Percentiles rank a stretch among this genome's conserved stretches.
These are phyloP conservation scores for Aureobasidium zeae DNA, from an alignment of 2,329 filamentous ascomycete species.

Conservation along the genomic window DNA sequence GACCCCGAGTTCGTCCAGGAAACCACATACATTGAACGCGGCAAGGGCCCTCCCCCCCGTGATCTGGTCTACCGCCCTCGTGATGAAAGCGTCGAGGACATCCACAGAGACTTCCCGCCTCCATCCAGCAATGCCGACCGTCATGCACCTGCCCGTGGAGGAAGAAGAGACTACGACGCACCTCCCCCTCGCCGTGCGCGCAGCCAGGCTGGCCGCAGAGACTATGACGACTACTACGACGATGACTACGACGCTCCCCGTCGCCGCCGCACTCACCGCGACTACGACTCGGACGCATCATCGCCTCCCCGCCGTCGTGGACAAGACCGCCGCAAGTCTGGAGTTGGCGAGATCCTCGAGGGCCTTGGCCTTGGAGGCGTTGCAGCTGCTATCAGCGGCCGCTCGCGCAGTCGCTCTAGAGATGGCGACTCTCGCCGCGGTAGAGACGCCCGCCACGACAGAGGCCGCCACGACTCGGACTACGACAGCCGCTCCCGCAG, in stretches of 20 bases:
- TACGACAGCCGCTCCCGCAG: conserved; percentile 44
- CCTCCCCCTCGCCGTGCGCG: conserved; percentile 48
- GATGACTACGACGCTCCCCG: conserved; percentile 37
- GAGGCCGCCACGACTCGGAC: conserved; percentile 24
- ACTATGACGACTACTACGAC: conserved; percentile 53
- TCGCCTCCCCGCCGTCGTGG: conserved; percentile 31
- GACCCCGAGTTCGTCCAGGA: conserved; percentile 44
- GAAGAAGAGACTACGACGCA: conserved; percentile 35
- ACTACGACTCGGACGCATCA: conserved; percentile 38
- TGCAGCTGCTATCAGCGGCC: conserved; percentile 40
- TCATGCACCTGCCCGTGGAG: conserved; percentile 19
- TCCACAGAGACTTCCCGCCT: conserved; percentile 74
- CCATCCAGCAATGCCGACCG: conserved; percentile 41
- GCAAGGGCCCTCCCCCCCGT: conserved; percentile 34
- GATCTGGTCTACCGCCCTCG: conserved; percentile 47
- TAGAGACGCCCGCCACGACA: conserved; percentile 44
- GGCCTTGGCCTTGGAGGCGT: conserved; percentile 50
- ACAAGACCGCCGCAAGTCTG: conserved; percentile 43
- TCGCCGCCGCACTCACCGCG: conserved; percentile 33
- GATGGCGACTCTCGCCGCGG: conserved; percentile 45
- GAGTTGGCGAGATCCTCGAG: conserved; percentile 53
- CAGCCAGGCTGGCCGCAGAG: conserved; percentile 45
- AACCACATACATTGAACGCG: conserved; percentile 41
- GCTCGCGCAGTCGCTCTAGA: conserved; percentile 54
- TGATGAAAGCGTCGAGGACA: conserved; percentile 77